Base-by-base conservation (phyloP, 441 rosid genomes). In the Corymbia calophylla region DNA sequence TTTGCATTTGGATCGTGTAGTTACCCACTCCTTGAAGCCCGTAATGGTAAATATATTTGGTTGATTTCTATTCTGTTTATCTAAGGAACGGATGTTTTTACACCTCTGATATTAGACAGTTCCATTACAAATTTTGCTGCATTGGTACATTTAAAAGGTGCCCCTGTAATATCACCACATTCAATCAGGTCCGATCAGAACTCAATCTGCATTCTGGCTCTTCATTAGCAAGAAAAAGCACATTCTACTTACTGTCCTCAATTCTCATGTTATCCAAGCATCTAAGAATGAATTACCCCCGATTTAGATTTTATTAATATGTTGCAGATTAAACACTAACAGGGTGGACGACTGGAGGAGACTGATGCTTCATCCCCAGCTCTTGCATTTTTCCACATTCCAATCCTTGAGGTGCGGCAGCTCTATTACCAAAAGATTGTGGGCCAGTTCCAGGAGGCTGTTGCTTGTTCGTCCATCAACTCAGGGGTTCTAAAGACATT, bases 311-410 rank as follows among this genome's bases (percentile, higher is more conserved):
- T 91, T 90, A 92, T 92, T 94, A 92, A 96, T 93, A 80, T 91
- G 91, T 90, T 93, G 90, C 92, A 91, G 92, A 92, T 92, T 89
- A 91, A 92, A 91, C 73, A 56, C 88, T 92, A 94, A 92, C 96
- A 95, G 95, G 95, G 88, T 35, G 89, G 90, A 90, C 93, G 90
- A 48, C 92, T 90, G 90, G 93, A 81, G 85, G 47, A 73, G 6
- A 86, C 87, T 44, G 64, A 51, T 53, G 85, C 35, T 88, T 77
- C 53, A 19, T 80, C 91, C 48, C 95, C 97, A 29, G 95, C 96
- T 15, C 53, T 97, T 88, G 95, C 95, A 54, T 97, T 97, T 91
- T 97, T 97, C 94, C 99, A 97, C 89, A 96, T 97, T 88, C 98
- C 99, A 53, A 94, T 97, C 70, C 94, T 92, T 7, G 99, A 97